A percentile compares a stretch with the other conserved stretches of the same genome.
These are phyloP conservation scores for Syzygium malaccense DNA, from an alignment of 441 rosid genomes.

Conservation along the genomic window DNA sequence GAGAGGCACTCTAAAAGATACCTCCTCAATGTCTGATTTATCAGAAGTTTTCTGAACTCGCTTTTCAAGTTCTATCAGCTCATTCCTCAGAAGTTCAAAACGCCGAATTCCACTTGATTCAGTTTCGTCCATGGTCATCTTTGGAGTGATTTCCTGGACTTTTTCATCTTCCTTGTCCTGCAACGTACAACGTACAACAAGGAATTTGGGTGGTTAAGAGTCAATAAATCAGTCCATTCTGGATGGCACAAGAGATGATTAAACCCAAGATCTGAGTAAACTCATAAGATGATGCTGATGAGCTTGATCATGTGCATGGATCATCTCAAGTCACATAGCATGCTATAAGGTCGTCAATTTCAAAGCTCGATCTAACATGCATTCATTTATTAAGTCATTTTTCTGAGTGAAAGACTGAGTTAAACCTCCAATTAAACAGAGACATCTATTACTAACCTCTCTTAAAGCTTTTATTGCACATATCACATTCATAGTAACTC, in stretches of 20 bases:
- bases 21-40: constrained; percentile 65
- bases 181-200: background rate
- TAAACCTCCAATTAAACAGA: background rate
- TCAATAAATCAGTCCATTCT: background rate
- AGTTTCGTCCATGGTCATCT: constrained; percentile 25
- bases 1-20: constrained; percentile 7
- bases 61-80: constrained; percentile 88
- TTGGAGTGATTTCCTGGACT: constrained; percentile 20
- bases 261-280: background rate
- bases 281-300: background rate
- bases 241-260: background rate
- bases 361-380: background rate
- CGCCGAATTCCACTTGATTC: constrained; percentile 69
- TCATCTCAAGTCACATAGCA: background rate
- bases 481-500: background rate
- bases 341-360: background rate
- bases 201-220: background rate
- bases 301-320: background rate
- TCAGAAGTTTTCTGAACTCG: constrained; percentile 76
- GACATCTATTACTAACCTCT: background rate
- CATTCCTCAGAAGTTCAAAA: constrained; percentile 78
- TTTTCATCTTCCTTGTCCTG: constrained; percentile 51
- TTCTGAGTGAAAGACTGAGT: background rate
- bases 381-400: background rate
- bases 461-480: background rate